Conservation (phyloP, 2,329 filamentous ascomycete species). For the Aurifilum marmelostoma region DNA sequence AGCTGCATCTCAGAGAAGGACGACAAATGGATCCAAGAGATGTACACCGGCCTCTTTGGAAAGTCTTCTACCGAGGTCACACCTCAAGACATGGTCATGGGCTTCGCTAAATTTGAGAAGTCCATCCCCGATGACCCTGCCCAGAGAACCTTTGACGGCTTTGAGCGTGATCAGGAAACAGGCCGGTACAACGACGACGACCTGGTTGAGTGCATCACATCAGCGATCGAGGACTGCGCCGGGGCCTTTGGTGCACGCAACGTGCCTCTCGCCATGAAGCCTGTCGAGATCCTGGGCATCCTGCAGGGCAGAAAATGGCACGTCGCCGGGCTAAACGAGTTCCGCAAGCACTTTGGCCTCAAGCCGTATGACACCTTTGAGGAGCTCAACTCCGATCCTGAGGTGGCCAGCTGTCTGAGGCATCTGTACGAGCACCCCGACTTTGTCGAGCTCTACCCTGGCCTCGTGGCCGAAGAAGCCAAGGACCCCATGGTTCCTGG, state of each 20-base stretch:
- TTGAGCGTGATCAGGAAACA: slow-evolving; percentile 62
- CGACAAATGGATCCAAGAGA: slow-evolving; percentile 77
- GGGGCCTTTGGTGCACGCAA: slow-evolving; percentile 74
- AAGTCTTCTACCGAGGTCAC: slow-evolving; percentile 60
- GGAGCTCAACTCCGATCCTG: slow-evolving; percentile 79
- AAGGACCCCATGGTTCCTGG: slow-evolving; percentile 76
- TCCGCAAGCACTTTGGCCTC: slow-evolving; percentile 79
- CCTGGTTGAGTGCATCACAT: slow-evolving; percentile 69
- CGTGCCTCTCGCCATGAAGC: slow-evolving; percentile 73
- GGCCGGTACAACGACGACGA: slow-evolving; percentile 77
- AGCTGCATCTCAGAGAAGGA: slow-evolving; percentile 75
- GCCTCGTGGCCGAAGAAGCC: slow-evolving; percentile 74
- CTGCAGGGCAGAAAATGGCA: slow-evolving; percentile 78
- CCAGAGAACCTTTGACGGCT: slow-evolving; percentile 68
- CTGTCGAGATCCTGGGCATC: slow-evolving; percentile 80
- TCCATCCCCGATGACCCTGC: slow-evolving; percentile 67
- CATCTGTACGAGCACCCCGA: slow-evolving; percentile 78
- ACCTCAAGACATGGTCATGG: slow-evolving; percentile 62
- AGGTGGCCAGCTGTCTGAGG: slow-evolving; percentile 66
- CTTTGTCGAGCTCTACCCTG: slow-evolving; percentile 79
- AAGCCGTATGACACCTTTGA: slow-evolving; percentile 78
- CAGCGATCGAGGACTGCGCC: slow-evolving; percentile 76
- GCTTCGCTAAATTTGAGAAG: slow-evolving; percentile 65
- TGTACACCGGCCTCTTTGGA: slow-evolving; percentile 66
- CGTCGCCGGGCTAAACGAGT: slow-evolving; percentile 79